Evolutionary conservation across 2,329 filamentous ascomycete genomes (phyloP).

Genomic region (Fonsecaea nubica): DNA sequence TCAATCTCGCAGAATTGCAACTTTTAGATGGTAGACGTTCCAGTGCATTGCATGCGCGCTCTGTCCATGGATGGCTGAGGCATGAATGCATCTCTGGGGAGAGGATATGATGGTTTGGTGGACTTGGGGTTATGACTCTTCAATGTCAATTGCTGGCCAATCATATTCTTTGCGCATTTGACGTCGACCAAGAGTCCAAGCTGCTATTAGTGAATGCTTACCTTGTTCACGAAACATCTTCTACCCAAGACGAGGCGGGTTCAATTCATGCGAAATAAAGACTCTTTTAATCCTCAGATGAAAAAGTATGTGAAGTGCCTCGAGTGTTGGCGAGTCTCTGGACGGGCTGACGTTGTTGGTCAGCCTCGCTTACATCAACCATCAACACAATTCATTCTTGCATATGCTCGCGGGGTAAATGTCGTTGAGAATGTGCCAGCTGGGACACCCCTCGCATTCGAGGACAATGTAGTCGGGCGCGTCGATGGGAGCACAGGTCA

Average conservation of each 20-base stretch:
- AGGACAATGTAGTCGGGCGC: background rate
- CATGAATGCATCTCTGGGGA: background rate
- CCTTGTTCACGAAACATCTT: background rate
- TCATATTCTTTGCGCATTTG: background rate
- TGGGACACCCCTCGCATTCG: background rate
- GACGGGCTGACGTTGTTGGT: background rate
- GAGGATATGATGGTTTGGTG: background rate
- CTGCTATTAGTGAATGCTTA: background rate
- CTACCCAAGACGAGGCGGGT: background rate
- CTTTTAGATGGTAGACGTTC: background rate
- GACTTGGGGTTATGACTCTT: background rate
- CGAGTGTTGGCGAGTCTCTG: background rate
- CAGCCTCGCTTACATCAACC: background rate
- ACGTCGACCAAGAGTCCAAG: background rate
- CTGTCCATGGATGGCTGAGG: background rate
- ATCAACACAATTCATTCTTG: background rate
- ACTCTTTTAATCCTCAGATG: background rate
- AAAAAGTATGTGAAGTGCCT: background rate
- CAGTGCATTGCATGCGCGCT: background rate
- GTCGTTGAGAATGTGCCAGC: background rate
- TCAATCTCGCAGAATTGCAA: background rate
- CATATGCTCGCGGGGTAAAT: background rate
- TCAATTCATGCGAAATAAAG: background rate
- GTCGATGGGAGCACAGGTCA: background rate
- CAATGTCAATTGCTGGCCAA: background rate